Conservation (phyloP, 2,329 filamentous ascomycete genomes). For the Trichophyton schoenleinii region DNA sequence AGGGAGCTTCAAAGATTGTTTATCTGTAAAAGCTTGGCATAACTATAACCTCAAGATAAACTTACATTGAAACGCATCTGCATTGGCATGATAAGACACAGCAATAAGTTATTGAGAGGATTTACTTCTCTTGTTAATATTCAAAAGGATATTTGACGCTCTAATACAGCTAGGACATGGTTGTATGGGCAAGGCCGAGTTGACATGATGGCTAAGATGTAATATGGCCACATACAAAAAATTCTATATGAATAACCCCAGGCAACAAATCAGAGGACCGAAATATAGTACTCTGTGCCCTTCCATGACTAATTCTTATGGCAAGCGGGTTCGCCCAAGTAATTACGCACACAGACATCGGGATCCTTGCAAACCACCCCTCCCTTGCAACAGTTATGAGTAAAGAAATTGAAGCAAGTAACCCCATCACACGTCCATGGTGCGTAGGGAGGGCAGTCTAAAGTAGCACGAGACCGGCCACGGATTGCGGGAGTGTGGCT, state of each 20-base stretch:
- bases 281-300: not conserved
- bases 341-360: conserved; percentile 5
- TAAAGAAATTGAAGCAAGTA: conserved; percentile 10
- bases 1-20: not conserved
- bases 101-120: not conserved
- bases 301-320: not conserved
- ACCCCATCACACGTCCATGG: conserved; percentile 10
- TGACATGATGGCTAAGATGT: not conserved
- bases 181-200: not conserved
- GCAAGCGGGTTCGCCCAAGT: conserved; percentile 1
- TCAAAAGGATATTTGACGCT: not conserved
- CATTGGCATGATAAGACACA: not conserved
- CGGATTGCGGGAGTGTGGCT: not conserved
- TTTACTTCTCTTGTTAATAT: not conserved
- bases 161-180: not conserved
- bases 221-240: not conserved
- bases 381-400: conserved; percentile 12
- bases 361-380: conserved; percentile 7
- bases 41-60: not conserved
- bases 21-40: not conserved
- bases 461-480: not conserved
- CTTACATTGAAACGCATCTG: not conserved
- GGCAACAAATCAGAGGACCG: not conserved
- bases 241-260: not conserved
- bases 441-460: not conserved